Evolutionary conservation across 306 rosid species (phyloP).

Genomic region (Carpinus fangiana): DNA sequence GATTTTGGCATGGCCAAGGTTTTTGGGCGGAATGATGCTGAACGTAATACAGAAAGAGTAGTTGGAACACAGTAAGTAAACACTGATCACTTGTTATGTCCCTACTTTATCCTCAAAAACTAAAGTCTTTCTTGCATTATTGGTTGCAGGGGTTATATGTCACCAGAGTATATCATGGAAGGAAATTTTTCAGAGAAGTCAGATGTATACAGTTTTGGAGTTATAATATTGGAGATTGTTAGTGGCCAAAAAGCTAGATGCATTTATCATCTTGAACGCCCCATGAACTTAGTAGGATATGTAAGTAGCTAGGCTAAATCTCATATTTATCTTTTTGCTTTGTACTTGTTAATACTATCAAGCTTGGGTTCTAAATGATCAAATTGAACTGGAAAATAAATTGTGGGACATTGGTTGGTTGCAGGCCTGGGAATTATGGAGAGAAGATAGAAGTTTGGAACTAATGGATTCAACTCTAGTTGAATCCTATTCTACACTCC

Average conservation of each 20-base stretch:
- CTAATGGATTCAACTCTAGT: conserved; percentile 4
- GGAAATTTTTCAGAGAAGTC: conserved; percentile 28
- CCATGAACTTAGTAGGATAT: conserved; percentile 17
- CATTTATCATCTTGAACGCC: conserved; percentile 1
- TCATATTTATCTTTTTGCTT: not conserved
- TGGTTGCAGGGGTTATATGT: conserved; percentile 25
- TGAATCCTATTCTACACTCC: not conserved
- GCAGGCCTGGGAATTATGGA: conserved; percentile 23
- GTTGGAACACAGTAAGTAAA: not conserved
- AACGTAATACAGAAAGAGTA: not conserved
- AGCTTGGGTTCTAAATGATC: not conserved
- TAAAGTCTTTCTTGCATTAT: not conserved
- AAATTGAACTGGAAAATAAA: not conserved
- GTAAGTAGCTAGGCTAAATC: conserved; percentile 10
- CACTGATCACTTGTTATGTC: not conserved
- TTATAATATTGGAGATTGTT: conserved; percentile 23
- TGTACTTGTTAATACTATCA: not conserved
- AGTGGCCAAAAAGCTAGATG: conserved; percentile 15
- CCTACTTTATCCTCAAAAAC: not conserved
- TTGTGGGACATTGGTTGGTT: not conserved
- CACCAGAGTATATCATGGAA: conserved; percentile 26
- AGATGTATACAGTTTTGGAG: conserved; percentile 36
- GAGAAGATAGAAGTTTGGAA: not conserved
- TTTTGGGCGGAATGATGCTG: not conserved
- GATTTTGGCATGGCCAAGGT: not conserved